Evolutionary conservation across 768 basidiomycete genomes (phyloP).

Genomic region (Pisolithus microcarpus): DNA sequence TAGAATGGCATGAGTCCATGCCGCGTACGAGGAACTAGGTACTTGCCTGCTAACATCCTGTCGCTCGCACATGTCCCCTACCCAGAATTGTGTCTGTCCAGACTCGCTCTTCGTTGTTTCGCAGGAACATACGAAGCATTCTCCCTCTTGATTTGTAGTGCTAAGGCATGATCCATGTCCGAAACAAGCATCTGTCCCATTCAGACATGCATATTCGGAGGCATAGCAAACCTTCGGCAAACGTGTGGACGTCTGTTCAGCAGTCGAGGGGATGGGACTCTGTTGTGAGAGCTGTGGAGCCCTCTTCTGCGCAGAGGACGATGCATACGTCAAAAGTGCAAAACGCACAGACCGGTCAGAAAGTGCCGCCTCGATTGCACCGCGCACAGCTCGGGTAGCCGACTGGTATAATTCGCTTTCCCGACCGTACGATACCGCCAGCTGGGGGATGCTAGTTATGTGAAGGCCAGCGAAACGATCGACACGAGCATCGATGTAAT

Average conservation of each 20-base stretch:
- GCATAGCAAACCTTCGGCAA: slow-evolving; percentile 58
- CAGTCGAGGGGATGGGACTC: slow-evolving; percentile 39
- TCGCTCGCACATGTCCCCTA: slow-evolving; percentile 66
- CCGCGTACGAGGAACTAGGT: background rate
- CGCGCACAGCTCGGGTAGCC: slow-evolving; percentile 40
- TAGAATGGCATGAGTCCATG: slow-evolving; percentile 22
- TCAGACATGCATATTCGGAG: slow-evolving; percentile 46
- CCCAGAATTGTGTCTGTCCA: slow-evolving; percentile 63
- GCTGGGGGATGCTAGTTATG: slow-evolving; percentile 41
- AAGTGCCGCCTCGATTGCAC: slow-evolving; percentile 39
- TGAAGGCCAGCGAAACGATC: slow-evolving; percentile 60
- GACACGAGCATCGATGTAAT: slow-evolving; percentile 39
- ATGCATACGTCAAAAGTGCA: slow-evolving; percentile 35
- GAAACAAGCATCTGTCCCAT: slow-evolving; percentile 60
- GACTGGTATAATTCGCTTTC: slow-evolving; percentile 49
- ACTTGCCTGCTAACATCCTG: slow-evolving; percentile 77
- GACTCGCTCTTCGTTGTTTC: slow-evolving; percentile 40
- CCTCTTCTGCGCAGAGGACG: slow-evolving; percentile 31
- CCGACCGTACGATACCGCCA: slow-evolving; percentile 41
- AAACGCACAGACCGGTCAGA: slow-evolving; percentile 35
- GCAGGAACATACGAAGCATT: slow-evolving; percentile 45
- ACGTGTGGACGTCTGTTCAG: slow-evolving; percentile 42
- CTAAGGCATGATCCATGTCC: slow-evolving; percentile 61
- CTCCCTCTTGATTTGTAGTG: slow-evolving; percentile 50
- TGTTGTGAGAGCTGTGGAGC: slow-evolving; percentile 36